phyloP scores from a whole-genome alignment of 2,329 filamentous ascomycete genomes.

The Penicillium sp. region DNA sequence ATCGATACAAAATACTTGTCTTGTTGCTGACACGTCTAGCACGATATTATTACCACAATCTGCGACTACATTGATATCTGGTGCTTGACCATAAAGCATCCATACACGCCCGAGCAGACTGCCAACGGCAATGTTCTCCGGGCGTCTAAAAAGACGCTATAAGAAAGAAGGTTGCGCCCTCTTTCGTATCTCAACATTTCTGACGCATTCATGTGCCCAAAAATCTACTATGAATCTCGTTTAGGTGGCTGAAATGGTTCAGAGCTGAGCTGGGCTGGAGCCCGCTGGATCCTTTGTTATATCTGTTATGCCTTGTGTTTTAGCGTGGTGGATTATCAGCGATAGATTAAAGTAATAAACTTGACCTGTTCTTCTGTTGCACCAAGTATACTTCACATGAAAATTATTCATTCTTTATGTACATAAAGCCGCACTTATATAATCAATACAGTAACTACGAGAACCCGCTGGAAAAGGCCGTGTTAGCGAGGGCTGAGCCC shows the following conservation, averaged over 20 bases:
- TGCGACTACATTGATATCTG: constrained; percentile 98
- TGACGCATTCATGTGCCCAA: not conserved
- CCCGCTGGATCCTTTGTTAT: constrained; percentile 7
- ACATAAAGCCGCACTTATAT: not conserved
- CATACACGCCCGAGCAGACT: constrained; percentile 51
- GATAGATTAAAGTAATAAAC: constrained; percentile 19
- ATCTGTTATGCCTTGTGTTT: constrained; percentile 13
- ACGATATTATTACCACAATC: constrained; percentile 95
- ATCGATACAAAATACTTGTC: not conserved
- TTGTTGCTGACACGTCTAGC: constrained; percentile 37
- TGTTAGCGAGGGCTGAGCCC: constrained; percentile 48
- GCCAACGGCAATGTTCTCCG: constrained; percentile 29
- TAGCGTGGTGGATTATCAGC: constrained; percentile 24
- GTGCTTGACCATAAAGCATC: constrained; percentile 97
- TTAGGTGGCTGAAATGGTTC: not conserved
- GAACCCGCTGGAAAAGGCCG: constrained; percentile 29
- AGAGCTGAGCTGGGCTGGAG: constrained; percentile 8
- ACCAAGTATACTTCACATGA: not conserved
- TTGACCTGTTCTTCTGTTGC: not conserved
- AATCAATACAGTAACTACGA: constrained; percentile 2
- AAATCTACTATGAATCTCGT: not conserved
- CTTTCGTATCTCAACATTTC: constrained; percentile 24
- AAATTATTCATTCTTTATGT: not conserved
- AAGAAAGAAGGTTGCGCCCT: constrained; percentile 2
- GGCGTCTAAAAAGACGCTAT: constrained; percentile 35